phyloP scores from a whole-genome alignment of 1,139 yeast genomes.

The Martiniozyma asiatica region DNA sequence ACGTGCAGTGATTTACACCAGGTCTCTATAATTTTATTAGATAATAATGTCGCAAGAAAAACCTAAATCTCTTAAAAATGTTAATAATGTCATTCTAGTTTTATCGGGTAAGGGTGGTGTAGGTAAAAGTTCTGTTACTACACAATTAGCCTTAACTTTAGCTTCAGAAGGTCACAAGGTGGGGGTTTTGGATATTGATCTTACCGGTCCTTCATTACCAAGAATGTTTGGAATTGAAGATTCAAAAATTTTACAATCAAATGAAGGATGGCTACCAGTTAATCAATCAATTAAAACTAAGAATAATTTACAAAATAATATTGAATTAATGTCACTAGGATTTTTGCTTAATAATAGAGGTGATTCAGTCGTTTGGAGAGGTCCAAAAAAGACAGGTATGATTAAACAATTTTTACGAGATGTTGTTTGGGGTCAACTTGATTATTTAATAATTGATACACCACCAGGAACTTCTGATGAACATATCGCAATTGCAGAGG shows the following conservation, averaged over 20 bases:
- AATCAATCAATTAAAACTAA: constrained; percentile 19
- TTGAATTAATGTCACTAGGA: constrained; percentile 72
- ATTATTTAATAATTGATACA: constrained; percentile 83
- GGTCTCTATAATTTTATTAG: no score
- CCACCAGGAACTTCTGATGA: constrained; percentile 99
- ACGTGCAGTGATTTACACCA: no score
- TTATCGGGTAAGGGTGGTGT: constrained; percentile 97
- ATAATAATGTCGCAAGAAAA: constrained; percentile 20
- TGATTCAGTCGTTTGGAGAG: constrained; percentile 94
- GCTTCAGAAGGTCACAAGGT: constrained; percentile 63
- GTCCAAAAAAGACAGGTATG: constrained; percentile 98
- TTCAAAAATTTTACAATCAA: constrained; percentile 68
- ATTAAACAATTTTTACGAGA: constrained; percentile 84
- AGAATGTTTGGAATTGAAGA: constrained; percentile 89
- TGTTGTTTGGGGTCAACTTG: constrained; percentile 79
- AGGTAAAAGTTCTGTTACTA: constrained; percentile 91
- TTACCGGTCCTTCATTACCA: constrained; percentile 95
- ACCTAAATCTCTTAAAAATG: constrained; percentile 45
- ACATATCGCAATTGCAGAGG: constrained; percentile 94
- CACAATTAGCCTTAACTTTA: constrained; percentile 77
- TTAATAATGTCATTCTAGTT: constrained; percentile 70
- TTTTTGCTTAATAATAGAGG: constrained; percentile 75
- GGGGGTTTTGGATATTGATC: constrained; percentile 88
- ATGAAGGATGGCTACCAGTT: constrained; percentile 88
- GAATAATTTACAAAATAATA: constrained; percentile 13